Evolutionary conservation across 345 rosid species (phyloP).

Genomic region (Salix dunnii): DNA sequence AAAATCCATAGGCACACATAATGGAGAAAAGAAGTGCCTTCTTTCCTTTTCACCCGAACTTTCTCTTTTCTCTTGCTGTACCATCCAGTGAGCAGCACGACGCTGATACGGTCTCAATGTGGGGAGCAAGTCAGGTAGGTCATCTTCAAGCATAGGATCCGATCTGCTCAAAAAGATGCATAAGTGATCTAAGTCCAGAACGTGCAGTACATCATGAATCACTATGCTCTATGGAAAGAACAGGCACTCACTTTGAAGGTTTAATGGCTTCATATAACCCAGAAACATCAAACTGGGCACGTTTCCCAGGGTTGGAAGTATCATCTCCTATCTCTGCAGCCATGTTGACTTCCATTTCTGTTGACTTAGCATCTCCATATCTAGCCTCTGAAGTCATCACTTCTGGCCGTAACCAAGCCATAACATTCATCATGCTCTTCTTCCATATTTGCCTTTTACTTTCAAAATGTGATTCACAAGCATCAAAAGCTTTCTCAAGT

Average conservation of each 20-base stretch:
- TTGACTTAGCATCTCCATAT: constrained; percentile 43
- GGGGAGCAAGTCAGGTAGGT: constrained; percentile 66
- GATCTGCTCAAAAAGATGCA: constrained; percentile 42
- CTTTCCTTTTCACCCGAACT: constrained; percentile 33
- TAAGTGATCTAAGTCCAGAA: not conserved
- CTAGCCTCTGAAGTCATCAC: constrained; percentile 74
- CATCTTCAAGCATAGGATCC: constrained; percentile 59
- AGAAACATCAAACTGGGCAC: constrained; percentile 59
- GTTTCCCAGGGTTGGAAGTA: constrained; percentile 34
- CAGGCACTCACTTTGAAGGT: constrained; percentile 78
- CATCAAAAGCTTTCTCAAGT: constrained; percentile 60
- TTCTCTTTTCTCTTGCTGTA: constrained; percentile 71
- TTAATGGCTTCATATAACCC: constrained; percentile 92
- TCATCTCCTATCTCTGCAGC: constrained; percentile 24
- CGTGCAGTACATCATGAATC: constrained; percentile 6
- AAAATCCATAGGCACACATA: constrained; percentile 58
- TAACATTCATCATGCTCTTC: constrained; percentile 81
- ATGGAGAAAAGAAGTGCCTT: constrained; percentile 57
- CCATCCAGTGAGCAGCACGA: constrained; percentile 96
- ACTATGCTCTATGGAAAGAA: not conserved
- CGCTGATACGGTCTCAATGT: constrained; percentile 85
- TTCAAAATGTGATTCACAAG: constrained; percentile 71
- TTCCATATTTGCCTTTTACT: constrained; percentile 72
- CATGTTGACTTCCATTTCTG: constrained; percentile 29
- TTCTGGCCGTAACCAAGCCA: constrained; percentile 94